Evolutionary conservation across 2,329 filamentous ascomycete species (phyloP), one percentile per base, ranked within the genome.

Genomic region (Claviceps digitariae): DNA sequence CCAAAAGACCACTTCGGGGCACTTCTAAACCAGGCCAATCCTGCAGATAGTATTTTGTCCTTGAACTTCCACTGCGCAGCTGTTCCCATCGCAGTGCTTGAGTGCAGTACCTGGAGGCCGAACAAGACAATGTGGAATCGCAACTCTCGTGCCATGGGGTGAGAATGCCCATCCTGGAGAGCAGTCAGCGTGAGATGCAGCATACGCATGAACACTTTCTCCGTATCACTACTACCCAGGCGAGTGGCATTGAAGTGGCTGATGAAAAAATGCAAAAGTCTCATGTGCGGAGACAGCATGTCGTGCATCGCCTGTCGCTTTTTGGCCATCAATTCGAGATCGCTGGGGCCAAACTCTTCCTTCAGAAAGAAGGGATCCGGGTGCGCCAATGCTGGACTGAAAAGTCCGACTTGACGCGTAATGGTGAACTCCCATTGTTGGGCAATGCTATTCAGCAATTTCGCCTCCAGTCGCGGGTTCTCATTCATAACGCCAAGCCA

Each of bases 401-500:
- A 98, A 23, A 97, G 76, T 12, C 93, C 93, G 51, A 85, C 78
- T 57, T 81, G 82, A 60, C 81, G 83, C 55, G 87, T 79, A 47
- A 96, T 83, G 4, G 86, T 93, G 54, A 78, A 75, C 67, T 97
- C 91, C 88, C 91, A 98, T 57, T 91, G 87, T 63, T 93, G 86
- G 10, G 86, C 85, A 61, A 97, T 87, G 65, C 95, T 89, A 51
- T 83, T 83, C 34, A 98, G 71, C 53, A 99, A 82, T 56, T 90
- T 83, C 9, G 91, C 80, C 67, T 95, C 90, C 68, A 96, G 84
- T 53, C 81, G 79, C 2, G 90, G 87, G 62, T 95, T 97, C 66
- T 98, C 93, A 62, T 97, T 93, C 63, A 97, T 94, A 15, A 97
- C 87, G 27, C 93, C 93, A 56, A 96, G 82, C 93, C 93, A 99